Percentiles rank a stretch among this genome's conserved stretches.
Conservation (phyloP, 495 filamentous ascomycete genomes). For the Polyplosphaeria fusca region DNA sequence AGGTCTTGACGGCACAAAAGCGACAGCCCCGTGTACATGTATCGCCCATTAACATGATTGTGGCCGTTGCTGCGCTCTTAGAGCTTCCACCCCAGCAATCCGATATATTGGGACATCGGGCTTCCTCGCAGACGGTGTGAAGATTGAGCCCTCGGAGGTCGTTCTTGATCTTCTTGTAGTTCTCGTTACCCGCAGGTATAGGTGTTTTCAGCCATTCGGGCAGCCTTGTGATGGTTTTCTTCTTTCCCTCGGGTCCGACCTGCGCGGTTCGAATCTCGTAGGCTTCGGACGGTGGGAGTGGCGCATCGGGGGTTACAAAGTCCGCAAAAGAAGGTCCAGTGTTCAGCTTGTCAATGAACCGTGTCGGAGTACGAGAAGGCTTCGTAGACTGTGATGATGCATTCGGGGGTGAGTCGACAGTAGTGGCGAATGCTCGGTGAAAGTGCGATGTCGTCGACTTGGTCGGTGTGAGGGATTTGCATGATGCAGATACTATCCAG, state of each 20-base stretch:
- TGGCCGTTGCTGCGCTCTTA: conserved; percentile 89
- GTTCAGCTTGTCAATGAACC: conserved; percentile 51
- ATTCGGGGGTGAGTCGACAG: conserved; percentile 30
- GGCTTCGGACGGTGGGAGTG: conserved; percentile 58
- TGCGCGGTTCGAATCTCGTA: conserved; percentile 68
- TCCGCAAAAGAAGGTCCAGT: conserved; percentile 80
- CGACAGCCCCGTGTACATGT: conserved; percentile 95
- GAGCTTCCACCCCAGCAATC: conserved; percentile 93
- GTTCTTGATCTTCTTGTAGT: conserved; percentile 89
- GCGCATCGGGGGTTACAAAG: conserved; percentile 61
- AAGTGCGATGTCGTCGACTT: neutral
- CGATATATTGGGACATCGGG: conserved; percentile 92
- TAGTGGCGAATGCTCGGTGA: conserved; percentile 46
- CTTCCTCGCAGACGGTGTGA: conserved; percentile 97
- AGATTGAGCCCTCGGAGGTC: conserved; percentile 86
- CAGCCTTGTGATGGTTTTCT: conserved; percentile 83
- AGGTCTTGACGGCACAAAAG: conserved; percentile 96
- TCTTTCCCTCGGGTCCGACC: conserved; percentile 76
- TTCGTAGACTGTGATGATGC: conserved; percentile 25
- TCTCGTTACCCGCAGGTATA: conserved; percentile 69
- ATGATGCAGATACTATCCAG: conserved; percentile 6
- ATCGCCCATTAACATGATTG: conserved; percentile 99
- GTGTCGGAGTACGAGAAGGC: conserved; percentile 53
- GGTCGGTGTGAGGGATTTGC: neutral
- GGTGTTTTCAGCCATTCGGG: conserved; percentile 96